These are phyloP conservation scores for Chloris gayana DNA, from an alignment of 176 grass and related monocot species.

Conservation along the genomic window DNA sequence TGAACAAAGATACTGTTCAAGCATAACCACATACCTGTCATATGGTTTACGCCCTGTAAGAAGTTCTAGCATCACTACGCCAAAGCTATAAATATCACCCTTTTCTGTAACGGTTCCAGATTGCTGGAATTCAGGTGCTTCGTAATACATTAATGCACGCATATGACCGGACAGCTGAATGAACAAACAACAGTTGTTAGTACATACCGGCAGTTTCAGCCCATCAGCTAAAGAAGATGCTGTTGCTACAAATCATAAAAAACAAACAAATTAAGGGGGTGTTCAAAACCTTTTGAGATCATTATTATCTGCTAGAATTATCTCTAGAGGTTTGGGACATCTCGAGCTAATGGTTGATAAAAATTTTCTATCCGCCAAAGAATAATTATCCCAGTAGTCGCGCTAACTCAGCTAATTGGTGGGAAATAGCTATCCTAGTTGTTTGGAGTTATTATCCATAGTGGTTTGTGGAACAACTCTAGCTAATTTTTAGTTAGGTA, in stretches of 20 bases:
- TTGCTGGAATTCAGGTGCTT: conserved; percentile 82
- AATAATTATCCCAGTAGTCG: too few relatives aligned
- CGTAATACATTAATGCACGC: conserved; percentile 62
- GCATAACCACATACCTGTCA: conserved; percentile 59
- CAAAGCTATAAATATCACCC: conserved; percentile 95
- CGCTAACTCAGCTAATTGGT: too few relatives aligned
- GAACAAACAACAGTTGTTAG: conserved; percentile 35
- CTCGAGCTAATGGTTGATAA: too few relatives aligned
- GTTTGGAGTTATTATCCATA: too few relatives aligned
- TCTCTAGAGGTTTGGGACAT: too few relatives aligned
- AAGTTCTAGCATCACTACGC: conserved; percentile 98
- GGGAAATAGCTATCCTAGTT: too few relatives aligned
- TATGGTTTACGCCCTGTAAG: conserved; percentile 92
- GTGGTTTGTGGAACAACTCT: too few relatives aligned
- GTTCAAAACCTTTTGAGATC: too few relatives aligned
- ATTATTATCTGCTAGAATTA: too few relatives aligned
- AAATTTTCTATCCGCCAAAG: too few relatives aligned
- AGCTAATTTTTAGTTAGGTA: too few relatives aligned
- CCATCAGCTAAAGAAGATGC: conserved; percentile 31
- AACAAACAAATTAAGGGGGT: background rate
- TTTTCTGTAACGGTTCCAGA: conserved; percentile 57
- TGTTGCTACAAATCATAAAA: background rate
- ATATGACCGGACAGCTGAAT: conserved; percentile 79
- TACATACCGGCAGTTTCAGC: conserved; percentile 7
- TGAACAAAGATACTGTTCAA: conserved; percentile 6